phyloP scores from a whole-genome alignment of 2,329 filamentous ascomycete genomes.

The Xylaria polymorpha region DNA sequence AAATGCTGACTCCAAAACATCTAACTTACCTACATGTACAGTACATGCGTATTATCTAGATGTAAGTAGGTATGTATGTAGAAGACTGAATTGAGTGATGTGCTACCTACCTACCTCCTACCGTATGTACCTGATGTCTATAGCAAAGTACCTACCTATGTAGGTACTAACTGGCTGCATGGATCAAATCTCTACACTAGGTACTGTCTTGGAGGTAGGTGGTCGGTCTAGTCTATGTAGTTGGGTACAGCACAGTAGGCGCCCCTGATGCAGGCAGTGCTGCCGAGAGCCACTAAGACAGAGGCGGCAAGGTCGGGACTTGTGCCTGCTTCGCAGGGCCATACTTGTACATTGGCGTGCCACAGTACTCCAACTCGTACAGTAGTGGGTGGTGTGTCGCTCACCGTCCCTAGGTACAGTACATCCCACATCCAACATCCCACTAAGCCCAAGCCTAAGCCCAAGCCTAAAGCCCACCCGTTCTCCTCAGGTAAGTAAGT shows the following conservation, averaged over 20 bases:
- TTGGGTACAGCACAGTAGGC: neutral
- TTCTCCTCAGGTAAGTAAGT: neutral
- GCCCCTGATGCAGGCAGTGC: slow-evolving; percentile 29
- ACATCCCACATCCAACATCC: slow-evolving; percentile 1
- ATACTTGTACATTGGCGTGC: slow-evolving; percentile 1
- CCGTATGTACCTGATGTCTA: too few species aligned
- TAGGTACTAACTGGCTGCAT: neutral
- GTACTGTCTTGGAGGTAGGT: too few species aligned
- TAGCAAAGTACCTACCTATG: too few species aligned
- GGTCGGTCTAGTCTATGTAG: too few species aligned
- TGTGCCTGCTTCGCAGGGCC: slow-evolving; percentile 28
- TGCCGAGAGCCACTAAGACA: slow-evolving; percentile 36
- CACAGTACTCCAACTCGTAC: slow-evolving; percentile 3
- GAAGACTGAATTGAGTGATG: neutral
- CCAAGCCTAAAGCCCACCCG: neutral
- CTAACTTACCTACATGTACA: too few species aligned
- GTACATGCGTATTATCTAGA: too few species aligned
- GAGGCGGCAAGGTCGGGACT: slow-evolving; percentile 31
- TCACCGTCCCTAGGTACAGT: slow-evolving; percentile 20
- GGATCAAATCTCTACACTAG: neutral
- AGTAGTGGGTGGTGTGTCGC: neutral
- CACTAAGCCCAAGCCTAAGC: neutral
- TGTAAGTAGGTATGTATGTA: neutral
- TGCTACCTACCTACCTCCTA: too few species aligned
- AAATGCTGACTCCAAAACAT: too few species aligned